Conservation (phyloP, 78 protist genomes). For the Acrasis kona region DNA sequence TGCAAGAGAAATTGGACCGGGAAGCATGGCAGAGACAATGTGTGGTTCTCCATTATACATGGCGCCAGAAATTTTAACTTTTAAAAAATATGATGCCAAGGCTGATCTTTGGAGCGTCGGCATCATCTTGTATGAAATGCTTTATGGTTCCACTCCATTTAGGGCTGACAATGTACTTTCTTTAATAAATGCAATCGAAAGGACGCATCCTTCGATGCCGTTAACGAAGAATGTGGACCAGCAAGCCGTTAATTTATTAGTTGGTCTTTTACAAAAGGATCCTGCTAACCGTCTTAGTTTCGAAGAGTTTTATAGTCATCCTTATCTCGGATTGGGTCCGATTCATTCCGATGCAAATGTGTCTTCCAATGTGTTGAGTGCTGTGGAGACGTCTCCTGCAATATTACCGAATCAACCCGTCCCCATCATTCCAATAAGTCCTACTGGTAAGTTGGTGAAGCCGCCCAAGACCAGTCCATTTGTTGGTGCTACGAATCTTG, state of each 20-base stretch:
- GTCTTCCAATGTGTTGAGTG: background rate
- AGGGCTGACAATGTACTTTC: background rate
- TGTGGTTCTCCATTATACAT: constrained; percentile 39
- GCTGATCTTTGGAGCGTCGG: constrained; percentile 38
- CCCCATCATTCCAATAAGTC: too few relatives aligned
- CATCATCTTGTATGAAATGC: constrained; percentile 25
- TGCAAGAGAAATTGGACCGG: constrained; percentile 3
- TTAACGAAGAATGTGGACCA: too few relatives aligned
- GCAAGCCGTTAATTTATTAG: background rate
- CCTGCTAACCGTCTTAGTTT: too few relatives aligned
- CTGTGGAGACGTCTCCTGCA: background rate
- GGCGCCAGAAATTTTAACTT: constrained; percentile 33
- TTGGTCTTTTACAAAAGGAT: too few relatives aligned
- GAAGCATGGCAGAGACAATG: constrained; percentile 9
- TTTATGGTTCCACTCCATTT: background rate
- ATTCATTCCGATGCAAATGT: background rate
- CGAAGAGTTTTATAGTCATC: background rate
- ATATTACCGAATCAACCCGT: too few relatives aligned
- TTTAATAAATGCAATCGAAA: background rate
- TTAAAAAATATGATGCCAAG: background rate
- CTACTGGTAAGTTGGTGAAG: too few relatives aligned
- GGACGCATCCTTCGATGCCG: background rate
- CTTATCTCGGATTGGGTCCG: background rate
- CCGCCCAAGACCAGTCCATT: too few relatives aligned
- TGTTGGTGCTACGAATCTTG: too few relatives aligned